Evolutionary conservation across 331 rosid species (phyloP), one percentile per base, ranked within the genome.

Genomic region (Erythrophleum ivorense): DNA sequence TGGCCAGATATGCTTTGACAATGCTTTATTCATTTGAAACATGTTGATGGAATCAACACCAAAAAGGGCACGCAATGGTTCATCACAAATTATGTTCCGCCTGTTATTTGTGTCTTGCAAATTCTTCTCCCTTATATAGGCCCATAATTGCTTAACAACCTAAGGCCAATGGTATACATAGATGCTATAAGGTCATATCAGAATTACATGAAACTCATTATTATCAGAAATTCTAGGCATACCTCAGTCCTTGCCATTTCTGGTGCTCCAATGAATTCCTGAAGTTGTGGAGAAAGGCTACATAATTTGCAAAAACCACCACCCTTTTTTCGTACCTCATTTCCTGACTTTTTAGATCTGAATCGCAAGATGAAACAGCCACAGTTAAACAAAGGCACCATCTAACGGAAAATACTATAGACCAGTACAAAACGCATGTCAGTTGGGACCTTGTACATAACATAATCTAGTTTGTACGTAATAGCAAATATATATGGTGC

Each of bases 171-270:
- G 71, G 80, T n/a, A 75, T 21, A 50, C 33, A 78, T 10, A 75
- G 63, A 82, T 31, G 60, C 55, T 67, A 64, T 80, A 70, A 83
- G 72, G 64, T 52, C 60, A 75, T 78, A 71, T 55, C 48, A 67
- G 29, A 78, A 82, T 77, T 71, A 82, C 63, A 7, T 77, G 34
- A 80, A 71, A 65, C 18, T 38, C 77, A 76, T 79, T 78, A 9
- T 55, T 74, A 55, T 55, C 62, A 60, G 46, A 80, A 81, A 78
- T 73, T 81, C 59, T 21, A 79, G 57, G 72, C 52, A 50, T 85
- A 92, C 99, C 98, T 96, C 95, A 50, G 98, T 84, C 82, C 99
- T 91, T 46, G 98, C 92, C 99, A 96, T 80, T 87, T 92, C 91
- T 33, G 97, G 82, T 77, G 78, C 92, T 75, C 98, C 98, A 46